phyloP scores from a whole-genome alignment of 176 grass and related monocot genomes.

The Aegilops sharonensis region DNA sequence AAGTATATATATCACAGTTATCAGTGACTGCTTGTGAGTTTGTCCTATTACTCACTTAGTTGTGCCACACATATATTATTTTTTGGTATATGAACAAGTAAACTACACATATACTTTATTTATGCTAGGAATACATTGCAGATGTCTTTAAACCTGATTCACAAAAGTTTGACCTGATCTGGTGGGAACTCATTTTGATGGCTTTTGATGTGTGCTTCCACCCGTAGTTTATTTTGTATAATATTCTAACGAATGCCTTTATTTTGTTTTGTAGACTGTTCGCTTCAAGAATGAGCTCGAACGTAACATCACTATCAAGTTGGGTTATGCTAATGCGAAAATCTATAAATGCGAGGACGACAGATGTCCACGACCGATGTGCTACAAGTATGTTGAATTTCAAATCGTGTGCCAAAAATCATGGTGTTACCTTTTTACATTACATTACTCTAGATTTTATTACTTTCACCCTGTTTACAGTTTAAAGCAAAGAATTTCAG shows the following conservation, averaged over 20 bases:
- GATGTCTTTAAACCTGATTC: background rate
- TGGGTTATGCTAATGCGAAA: constrained; percentile 95
- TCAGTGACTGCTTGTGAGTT: too few relatives aligned
- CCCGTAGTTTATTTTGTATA: background rate
- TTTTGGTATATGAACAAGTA: background rate
- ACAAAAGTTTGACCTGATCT: background rate
- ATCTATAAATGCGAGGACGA: constrained; percentile 90
- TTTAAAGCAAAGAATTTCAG: background rate
- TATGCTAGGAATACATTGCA: background rate
- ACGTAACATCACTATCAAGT: constrained; percentile 91
- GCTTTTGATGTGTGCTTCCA: too few relatives aligned
- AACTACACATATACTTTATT: background rate
- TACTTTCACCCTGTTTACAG: background rate
- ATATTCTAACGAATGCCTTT: background rate
- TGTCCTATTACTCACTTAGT: too few relatives aligned
- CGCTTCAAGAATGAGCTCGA: constrained; percentile 92
- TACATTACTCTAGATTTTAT: background rate
- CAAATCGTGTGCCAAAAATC: too few relatives aligned
- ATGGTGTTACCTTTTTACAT: too few relatives aligned
- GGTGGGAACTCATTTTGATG: too few relatives aligned
- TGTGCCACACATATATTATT: background rate
- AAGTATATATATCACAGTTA: background rate
- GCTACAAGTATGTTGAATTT: constrained; percentile 71
- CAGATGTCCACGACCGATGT: constrained; percentile 75
- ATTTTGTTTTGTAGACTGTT: constrained; percentile 64